Percentiles rank a stretch among this genome's conserved stretches.
These are phyloP conservation scores for Schwanniomyces yamadae DNA, from an alignment of 805 yeast species.

Conservation along the genomic window DNA sequence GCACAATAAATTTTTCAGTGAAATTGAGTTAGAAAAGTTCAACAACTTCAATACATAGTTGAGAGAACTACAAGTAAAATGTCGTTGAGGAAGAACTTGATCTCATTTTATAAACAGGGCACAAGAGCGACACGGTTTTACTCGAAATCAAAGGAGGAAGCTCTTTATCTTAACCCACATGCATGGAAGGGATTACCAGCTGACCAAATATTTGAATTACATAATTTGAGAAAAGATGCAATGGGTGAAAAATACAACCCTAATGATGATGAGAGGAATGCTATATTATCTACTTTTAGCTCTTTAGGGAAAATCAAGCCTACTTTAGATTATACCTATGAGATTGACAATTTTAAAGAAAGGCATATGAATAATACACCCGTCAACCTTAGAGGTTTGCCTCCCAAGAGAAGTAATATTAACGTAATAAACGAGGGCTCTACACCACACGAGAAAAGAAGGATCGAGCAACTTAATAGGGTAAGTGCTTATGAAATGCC, in stretches of 20 bases:
- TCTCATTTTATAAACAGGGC: no score
- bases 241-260: constrained; percentile 43
- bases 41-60: no score
- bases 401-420: constrained; percentile 36
- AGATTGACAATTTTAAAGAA: constrained; percentile 43
- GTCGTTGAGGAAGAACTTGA: no score
- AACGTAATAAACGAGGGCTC: constrained; percentile 34
- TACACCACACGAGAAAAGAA: constrained; percentile 56
- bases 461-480: constrained; percentile 72
- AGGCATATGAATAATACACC: constrained; percentile 42
- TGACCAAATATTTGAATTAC: constrained; percentile 59
- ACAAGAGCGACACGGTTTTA: constrained; percentile 11
- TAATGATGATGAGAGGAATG: constrained; percentile 62
- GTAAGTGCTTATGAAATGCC: constrained; percentile 94
- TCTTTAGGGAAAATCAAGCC: constrained; percentile 33
- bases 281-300: constrained; percentile 38
- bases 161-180: constrained; percentile 59
- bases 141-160: constrained; percentile 10
- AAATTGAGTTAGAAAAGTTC: no score
- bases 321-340: constrained; percentile 38
- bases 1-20: constrained; percentile 3
- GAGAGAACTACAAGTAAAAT: no score
- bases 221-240: constrained; percentile 53
- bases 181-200: constrained; percentile 71
- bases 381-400: constrained; percentile 32